Conservation (phyloP, 441 rosid genomes). For the Capsella rubella region DNA sequence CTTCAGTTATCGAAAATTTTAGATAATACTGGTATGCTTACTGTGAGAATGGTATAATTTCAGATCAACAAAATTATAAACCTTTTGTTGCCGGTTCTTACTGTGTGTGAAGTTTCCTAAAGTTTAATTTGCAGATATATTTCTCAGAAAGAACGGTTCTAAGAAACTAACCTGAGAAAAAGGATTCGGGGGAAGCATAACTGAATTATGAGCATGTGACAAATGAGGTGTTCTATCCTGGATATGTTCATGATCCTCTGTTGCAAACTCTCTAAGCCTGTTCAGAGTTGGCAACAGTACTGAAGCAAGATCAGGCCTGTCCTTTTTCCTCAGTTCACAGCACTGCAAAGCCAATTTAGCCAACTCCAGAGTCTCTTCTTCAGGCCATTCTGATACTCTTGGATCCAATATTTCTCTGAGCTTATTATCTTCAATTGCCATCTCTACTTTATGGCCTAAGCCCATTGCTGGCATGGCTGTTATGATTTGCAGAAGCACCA, state of each 20-base stretch:
- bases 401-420: constrained; percentile 68
- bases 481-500: constrained; percentile 74
- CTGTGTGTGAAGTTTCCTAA: background rate
- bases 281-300: constrained; percentile 69
- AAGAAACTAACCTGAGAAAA: constrained; percentile 41
- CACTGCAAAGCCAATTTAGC: constrained; percentile 75
- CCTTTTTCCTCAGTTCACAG: constrained; percentile 78
- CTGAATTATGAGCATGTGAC: constrained; percentile 24
- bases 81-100: constrained; percentile 4
- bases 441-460: constrained; percentile 54
- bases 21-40: background rate
- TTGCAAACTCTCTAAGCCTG: constrained; percentile 53
- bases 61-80: background rate
- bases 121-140: constrained; percentile 3
- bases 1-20: background rate
- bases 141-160: background rate
- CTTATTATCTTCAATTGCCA: constrained; percentile 57
- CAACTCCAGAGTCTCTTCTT: constrained; percentile 61
- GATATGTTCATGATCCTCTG: constrained; percentile 36
- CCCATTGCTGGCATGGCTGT: constrained; percentile 81
- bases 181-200: constrained; percentile 26
- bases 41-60: background rate
- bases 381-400: constrained; percentile 70
- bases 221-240: constrained; percentile 14
- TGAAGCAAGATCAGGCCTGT: constrained; percentile 76